Base-by-base conservation (phyloP, 768 basidiomycete species). In the Favolaschia claudopus region DNA sequence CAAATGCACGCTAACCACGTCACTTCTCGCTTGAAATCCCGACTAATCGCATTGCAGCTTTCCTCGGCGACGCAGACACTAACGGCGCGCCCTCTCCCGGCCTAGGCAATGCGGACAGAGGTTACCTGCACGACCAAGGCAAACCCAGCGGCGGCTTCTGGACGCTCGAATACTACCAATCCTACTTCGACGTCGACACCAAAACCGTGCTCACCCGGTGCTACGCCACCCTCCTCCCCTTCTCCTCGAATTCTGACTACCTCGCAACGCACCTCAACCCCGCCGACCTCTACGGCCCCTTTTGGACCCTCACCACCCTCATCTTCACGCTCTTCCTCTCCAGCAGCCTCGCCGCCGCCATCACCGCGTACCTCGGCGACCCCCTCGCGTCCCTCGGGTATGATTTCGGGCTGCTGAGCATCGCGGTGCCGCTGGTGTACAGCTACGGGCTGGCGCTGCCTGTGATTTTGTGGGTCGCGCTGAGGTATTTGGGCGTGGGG, bases 231-330 rank as follows among this genome's bases (percentile, higher is more conserved):
- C 77, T 94, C 51, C 83, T 91, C n/a, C 91, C 91, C n/a, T 82
- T 82, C 27, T 83, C 87, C 28, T 75, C 85, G 4, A 82, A 84
- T 38, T 45, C 57, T 17, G 58, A 60, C 40, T 93, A 86, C 69
- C 80, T 86, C 47, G 78, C 86, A 5, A 82, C 83, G 13, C 85
- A 89, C 58, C 81, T 89, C 31, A 83, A 80, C 50, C 89, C 89
- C 38, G 81, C 88, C 37, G 91, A 93, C 70, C 84, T 93, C 36
- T 91, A 92, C 70, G 96, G 96, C 0, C 95, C 96, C 1, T 98
- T 99, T 79, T 99, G 96, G 96, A 94, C 96, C 1, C 84, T 97
- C 33, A 96, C 95, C 1, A 99, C 96, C 1, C 86, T 99, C 61
- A 90, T 97, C 39, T 93, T 99, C 70, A 83, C 89, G 0, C 87